Evolutionary conservation across 1,139 yeast genomes (phyloP), one percentile per base, ranked within the genome.

Genomic region (Yamadazyma friedrichii): DNA sequence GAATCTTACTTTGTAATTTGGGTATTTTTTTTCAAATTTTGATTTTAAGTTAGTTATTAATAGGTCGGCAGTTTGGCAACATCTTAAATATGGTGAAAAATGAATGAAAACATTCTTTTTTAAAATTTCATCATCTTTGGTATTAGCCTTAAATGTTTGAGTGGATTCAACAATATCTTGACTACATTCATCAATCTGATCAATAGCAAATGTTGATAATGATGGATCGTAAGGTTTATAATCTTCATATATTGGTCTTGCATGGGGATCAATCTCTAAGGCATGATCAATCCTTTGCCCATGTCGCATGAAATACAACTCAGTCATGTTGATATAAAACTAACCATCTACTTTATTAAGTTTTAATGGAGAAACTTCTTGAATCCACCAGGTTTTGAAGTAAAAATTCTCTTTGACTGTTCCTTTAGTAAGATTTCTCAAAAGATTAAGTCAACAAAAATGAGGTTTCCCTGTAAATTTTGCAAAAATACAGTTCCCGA

Each of bases 231-330:
- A 72, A 1, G 56, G 55, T 38, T 59, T 57, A 48, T 62, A 69
- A 17, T 64, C 66, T 9, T 58, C 47, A 15, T 51, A 42, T 12
- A 69, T 38, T 2, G 74, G 66, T 31, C 46, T 47, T 20, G 69
- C 66, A 10, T 39, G 28, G 9, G 64, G 55, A 36, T 64, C 61
- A 25, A 49, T 51, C 31, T 50, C 42, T 39, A 55, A 47, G 4
- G 65, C 71, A 47, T 70, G 75, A 52, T 72, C 77, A 39, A 70
- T 67, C 44, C 77, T 58, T 40, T 62, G 61, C 29, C 74, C 77
- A 55, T 72, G 78, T 43, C 78, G 73, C 47, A 72, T 58, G 57
- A 72, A 72, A 54, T 58, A 69, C 46, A 72, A 56, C 55, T 72
- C 77, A 25, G 67, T 52, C 71, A 66, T 65, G 34, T 31, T 26